These are phyloP conservation scores for Epithele typhae DNA, from an alignment of 768 basidiomycete species.

Conservation along the genomic window DNA sequence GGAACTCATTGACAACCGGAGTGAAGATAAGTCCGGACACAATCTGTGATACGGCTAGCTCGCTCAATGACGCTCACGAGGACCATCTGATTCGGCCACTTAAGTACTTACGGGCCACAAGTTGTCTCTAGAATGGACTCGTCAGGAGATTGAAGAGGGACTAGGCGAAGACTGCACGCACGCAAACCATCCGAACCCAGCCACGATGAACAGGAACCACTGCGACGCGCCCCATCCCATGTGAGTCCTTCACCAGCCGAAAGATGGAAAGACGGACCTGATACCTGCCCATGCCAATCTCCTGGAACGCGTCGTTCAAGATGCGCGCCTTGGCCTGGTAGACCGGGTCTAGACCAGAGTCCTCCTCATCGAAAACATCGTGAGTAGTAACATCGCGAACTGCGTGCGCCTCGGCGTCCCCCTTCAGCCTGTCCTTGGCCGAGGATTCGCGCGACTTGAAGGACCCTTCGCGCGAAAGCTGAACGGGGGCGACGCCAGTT, in stretches of 20 bases:
- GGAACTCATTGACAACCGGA: slow-evolving; percentile 63
- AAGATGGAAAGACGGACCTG: slow-evolving; percentile 32
- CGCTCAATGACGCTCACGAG: background rate
- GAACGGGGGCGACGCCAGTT: too few relatives aligned
- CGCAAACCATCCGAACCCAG: slow-evolving; percentile 77
- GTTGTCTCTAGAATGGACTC: slow-evolving; percentile 46
- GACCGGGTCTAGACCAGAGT: slow-evolving; percentile 35
- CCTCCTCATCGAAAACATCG: slow-evolving; percentile 32
- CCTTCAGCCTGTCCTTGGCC: background rate
- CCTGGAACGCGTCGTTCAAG: slow-evolving; percentile 43
- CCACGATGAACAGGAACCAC: slow-evolving; percentile 61
- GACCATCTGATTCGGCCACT: background rate
- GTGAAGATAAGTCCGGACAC: slow-evolving; percentile 63
- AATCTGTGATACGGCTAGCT: slow-evolving; percentile 36
- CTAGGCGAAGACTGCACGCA: slow-evolving; percentile 32
- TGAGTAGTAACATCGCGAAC: slow-evolving; percentile 9
- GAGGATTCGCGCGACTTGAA: background rate
- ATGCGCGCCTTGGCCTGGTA: slow-evolving; percentile 47
- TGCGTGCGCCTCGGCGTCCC: background rate
- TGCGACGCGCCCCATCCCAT: too few relatives aligned
- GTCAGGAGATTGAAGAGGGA: background rate
- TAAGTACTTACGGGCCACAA: slow-evolving; percentile 53
- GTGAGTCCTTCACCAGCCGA: background rate
- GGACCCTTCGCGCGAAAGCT: background rate
- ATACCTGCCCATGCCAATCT: slow-evolving; percentile 55